Percentiles rank a stretch among this genome's conserved stretches.
These are phyloP conservation scores for Claviceps humidiphila DNA, from an alignment of 2,329 filamentous ascomycete genomes.

Conservation along the genomic window DNA sequence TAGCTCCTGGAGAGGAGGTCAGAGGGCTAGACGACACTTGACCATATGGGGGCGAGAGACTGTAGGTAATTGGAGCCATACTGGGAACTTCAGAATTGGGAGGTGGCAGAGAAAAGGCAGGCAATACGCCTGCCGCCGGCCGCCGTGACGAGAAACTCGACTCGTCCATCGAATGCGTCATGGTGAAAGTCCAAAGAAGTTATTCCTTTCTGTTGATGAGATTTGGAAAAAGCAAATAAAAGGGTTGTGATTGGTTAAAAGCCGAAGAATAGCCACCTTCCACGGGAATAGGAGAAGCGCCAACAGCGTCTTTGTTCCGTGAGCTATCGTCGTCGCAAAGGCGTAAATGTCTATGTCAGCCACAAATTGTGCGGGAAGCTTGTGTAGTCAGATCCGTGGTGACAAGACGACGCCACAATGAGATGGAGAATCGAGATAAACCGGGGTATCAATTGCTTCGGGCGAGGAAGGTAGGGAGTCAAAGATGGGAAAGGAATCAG, in stretches of 20 bases:
- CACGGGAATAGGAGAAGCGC: not conserved
- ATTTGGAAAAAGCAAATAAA: not conserved
- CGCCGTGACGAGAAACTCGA: conserved; percentile 22
- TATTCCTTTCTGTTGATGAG: not conserved
- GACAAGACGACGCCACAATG: not conserved
- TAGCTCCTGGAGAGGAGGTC: conserved; percentile 32
- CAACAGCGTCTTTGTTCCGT: not conserved
- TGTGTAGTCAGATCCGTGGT: not conserved
- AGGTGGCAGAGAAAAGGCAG: conserved; percentile 23
- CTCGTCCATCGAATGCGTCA: conserved; percentile 14
- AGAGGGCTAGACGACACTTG: conserved; percentile 18
- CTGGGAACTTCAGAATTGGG: conserved; percentile 24
- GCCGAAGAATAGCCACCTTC: not conserved
- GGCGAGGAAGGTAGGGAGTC: not conserved
- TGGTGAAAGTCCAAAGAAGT: not conserved
- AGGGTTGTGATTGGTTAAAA: not conserved
- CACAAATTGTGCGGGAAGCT: not conserved
- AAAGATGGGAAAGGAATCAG: not conserved
- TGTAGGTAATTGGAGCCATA: conserved; percentile 14
- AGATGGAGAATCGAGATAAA: not conserved
- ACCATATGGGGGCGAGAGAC: conserved; percentile 15
- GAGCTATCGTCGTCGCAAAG: not conserved
- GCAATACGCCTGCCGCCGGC: conserved; percentile 19
- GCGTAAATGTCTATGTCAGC: not conserved
- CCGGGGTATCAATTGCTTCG: not conserved